These are phyloP conservation scores for Haberlea rhodopensis DNA, from an alignment of 257 asterid species.

Conservation along the genomic window DNA sequence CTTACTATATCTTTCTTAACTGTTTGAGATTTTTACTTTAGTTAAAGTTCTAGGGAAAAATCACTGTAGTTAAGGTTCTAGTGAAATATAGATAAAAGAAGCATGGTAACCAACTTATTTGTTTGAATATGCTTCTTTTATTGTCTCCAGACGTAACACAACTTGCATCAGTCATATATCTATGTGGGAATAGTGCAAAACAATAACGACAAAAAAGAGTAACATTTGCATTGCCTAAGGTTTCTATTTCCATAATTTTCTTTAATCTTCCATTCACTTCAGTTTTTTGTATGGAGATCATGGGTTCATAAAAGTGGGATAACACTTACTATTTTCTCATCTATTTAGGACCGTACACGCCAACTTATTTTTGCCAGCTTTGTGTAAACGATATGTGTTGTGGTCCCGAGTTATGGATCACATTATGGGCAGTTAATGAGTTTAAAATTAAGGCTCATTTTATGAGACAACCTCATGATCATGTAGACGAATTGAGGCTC, in stretches of 20 bases:
- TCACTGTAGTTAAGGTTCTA: constrained; percentile 14
- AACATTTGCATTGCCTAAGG: too few species aligned
- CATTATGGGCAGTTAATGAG: too few species aligned
- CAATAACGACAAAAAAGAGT: not conserved
- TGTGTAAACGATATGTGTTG: not conserved
- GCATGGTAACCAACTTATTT: not conserved
- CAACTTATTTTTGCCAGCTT: not conserved
- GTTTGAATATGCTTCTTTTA: not conserved
- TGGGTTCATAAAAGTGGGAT: not conserved
- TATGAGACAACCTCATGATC: too few species aligned
- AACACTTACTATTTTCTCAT: not conserved
- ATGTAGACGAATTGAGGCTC: too few species aligned
- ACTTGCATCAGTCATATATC: too few species aligned
- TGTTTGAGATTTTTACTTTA: constrained; percentile 7
- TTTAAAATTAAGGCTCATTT: too few species aligned
- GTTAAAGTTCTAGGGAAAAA: too few species aligned
- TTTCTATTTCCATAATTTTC: not conserved
- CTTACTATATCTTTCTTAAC: not conserved
- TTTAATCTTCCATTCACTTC: not conserved
- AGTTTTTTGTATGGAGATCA: not conserved
- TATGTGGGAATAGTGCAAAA: not conserved
- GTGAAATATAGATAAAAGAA: constrained; percentile 12
- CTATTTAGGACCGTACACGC: not conserved
- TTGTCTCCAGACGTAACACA: not conserved
- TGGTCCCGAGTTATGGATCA: too few species aligned